A percentile compares a stretch with the other conserved stretches of the same genome.
Conservation (phyloP, 139 green algal genomes). For the Chlamydomonas incerta region DNA sequence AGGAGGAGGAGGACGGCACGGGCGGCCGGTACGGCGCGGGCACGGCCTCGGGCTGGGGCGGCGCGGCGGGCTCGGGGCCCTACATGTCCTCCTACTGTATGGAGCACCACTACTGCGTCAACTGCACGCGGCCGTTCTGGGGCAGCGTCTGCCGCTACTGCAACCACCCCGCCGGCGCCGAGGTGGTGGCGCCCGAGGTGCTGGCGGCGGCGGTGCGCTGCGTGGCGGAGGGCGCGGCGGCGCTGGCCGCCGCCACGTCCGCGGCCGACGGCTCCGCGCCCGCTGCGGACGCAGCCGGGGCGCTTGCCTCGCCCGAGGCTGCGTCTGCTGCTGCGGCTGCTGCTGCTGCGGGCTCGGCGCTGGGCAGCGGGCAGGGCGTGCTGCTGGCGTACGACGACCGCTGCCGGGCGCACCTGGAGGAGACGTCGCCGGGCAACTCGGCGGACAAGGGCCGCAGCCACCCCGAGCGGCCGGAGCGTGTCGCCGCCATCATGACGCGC, state of each 20-base stretch:
- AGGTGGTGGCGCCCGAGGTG: constrained; percentile 12
- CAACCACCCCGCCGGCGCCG: background rate
- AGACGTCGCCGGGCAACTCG: background rate
- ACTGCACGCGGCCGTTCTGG: constrained; percentile 45
- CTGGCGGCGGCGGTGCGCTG: constrained; percentile 23
- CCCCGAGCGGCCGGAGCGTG: constrained; percentile 76
- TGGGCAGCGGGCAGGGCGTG: background rate
- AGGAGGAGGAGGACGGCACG: constrained; percentile 1
- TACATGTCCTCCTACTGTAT: background rate
- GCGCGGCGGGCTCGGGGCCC: background rate
- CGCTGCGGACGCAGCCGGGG: background rate
- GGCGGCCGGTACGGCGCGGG: background rate
- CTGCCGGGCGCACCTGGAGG: constrained; percentile 32
- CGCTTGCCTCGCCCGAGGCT: no score
- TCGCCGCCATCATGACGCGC: constrained; percentile 76
- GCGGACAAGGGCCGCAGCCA: constrained; percentile 35
- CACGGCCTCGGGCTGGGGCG: background rate
- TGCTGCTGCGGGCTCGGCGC: background rate
- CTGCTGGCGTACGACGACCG: constrained; percentile 39
- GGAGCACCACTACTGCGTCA: constrained; percentile 23
- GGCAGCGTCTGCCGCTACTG: constrained; percentile 28
- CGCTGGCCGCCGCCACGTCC: background rate
- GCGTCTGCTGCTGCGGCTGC: no score
- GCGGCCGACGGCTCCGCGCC: no score
- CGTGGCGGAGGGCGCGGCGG: background rate